A percentile compares a stretch with the other conserved stretches of the same genome.
Conservation (phyloP, 1,284 basidiomycete species). For the Tilletiaria anomala region DNA sequence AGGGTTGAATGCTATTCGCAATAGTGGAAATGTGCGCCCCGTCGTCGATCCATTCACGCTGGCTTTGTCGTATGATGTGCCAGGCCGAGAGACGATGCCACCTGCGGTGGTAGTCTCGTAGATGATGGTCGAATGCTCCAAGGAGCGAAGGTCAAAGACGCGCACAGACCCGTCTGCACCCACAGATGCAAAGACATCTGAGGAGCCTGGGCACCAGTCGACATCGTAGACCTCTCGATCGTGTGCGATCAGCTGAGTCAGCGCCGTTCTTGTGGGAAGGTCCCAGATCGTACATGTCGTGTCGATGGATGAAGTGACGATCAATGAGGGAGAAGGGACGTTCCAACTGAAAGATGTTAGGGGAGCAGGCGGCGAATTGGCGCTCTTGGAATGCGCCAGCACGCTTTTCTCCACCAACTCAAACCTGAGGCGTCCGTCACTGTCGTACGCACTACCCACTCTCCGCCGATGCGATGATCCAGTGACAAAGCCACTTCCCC, state of each 20-base stretch:
- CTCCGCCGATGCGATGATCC: no score
- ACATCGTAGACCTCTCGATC: constrained; percentile 96
- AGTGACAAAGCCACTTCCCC: no score
- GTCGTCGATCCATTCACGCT: constrained; percentile 10
- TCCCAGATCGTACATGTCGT: constrained; percentile 55
- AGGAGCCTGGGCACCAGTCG: constrained; percentile 93
- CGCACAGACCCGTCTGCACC: constrained; percentile 92
- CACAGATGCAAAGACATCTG: constrained; percentile 94
- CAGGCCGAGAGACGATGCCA: constrained; percentile 12
- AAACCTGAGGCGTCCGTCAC: neutral
- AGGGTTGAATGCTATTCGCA: constrained; percentile 39
- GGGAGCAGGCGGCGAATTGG: constrained; percentile 32
- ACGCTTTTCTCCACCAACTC: neutral
- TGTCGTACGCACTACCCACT: no score
- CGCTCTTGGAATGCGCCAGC: constrained; percentile 21
- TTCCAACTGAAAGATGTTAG: constrained; percentile 39
- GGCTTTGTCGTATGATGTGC: constrained; percentile 15
- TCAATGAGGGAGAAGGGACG: constrained; percentile 35
- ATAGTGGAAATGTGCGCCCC: constrained; percentile 19
- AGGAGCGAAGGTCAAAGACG: constrained; percentile 84
- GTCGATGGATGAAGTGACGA: constrained; percentile 49
- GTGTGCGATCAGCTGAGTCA: constrained; percentile 79
- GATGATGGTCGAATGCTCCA: constrained; percentile 95
- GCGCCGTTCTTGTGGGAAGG: constrained; percentile 81
- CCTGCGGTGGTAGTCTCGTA: constrained; percentile 51